These are phyloP conservation scores for Albatrellus ellisii DNA, from an alignment of 768 basidiomycete genomes.

Conservation along the genomic window DNA sequence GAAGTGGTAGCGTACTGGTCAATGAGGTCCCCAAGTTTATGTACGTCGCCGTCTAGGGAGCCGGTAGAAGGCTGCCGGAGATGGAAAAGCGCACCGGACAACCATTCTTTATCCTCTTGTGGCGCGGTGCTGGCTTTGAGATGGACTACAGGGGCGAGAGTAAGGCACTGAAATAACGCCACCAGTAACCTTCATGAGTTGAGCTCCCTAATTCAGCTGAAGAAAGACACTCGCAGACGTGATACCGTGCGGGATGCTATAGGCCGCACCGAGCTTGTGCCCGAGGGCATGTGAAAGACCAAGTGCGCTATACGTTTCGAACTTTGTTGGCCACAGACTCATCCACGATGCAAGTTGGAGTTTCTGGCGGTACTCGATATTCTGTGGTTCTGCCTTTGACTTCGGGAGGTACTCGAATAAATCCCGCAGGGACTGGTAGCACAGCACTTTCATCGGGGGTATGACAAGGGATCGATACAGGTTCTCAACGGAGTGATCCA, in stretches of 20 bases:
- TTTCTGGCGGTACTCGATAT: slow-evolving; percentile 49
- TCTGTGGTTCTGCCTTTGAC: slow-evolving; percentile 43
- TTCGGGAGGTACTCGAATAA: slow-evolving; percentile 62
- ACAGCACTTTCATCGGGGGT: slow-evolving; percentile 50
- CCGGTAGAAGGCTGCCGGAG: slow-evolving; percentile 46
- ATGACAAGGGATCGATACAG: slow-evolving; percentile 46
- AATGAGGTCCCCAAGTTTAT: slow-evolving; percentile 38
- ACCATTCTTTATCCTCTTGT: slow-evolving; percentile 46
- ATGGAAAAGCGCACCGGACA: slow-evolving; percentile 45
- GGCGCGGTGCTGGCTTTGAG: slow-evolving; percentile 46
- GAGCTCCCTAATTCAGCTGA: neutral
- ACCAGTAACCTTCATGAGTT: neutral
- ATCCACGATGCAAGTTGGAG: slow-evolving; percentile 71
- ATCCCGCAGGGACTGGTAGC: slow-evolving; percentile 53
- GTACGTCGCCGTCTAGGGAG: slow-evolving; percentile 49
- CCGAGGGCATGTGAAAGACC: slow-evolving; percentile 70
- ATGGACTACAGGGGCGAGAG: slow-evolving; percentile 51
- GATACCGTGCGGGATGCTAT: slow-evolving; percentile 70
- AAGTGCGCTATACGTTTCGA: slow-evolving; percentile 40
- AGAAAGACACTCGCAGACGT: slow-evolving; percentile 44
- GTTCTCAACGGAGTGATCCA: slow-evolving; percentile 68
- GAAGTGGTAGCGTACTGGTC: slow-evolving; percentile 40
- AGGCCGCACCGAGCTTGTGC: slow-evolving; percentile 59
- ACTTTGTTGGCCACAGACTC: slow-evolving; percentile 58
- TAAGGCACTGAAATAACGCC: slow-evolving; percentile 42